Base-by-base conservation (phyloP, 139 green algal genomes). In the Picochlorum sp. region DNA sequence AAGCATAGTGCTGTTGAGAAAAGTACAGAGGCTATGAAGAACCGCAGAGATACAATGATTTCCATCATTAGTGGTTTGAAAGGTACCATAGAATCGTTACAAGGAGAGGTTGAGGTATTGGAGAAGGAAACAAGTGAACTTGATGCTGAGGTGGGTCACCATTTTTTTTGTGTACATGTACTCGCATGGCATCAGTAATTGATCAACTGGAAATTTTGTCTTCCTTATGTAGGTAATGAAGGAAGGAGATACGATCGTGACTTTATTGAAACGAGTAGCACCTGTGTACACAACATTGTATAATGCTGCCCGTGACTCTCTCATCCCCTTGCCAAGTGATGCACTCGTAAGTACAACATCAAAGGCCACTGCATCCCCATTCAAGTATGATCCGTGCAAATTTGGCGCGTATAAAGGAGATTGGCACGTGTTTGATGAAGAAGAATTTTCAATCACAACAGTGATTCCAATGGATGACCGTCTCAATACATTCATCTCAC, bases 61-160 rank as follows among this genome's bases (percentile, higher is more conserved):
- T 71, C 66, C 20, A 75, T 72, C 28, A 77, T 77, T 31, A 45
- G 21, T 0, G 74, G 61, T 13, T 67, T 89, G 62, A 76, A 81
- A 47, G 74, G 75, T 52, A 66, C 45, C 3, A 65, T 38, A 18
- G 30, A 58, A 4, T 21, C 6, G 1, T 60, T 56, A 26, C 51
- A 71, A 30, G 21, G n/a, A 11, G 57, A 64, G 45, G 30, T 74
- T 30, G 62, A 47, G 1, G 45, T n/a, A 15, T 47, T 73, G 64
- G 57, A 77, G 47, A 54, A 54, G 6, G 47, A 54, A 21, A 20
- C n/a, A 3, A 16, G 41, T 77, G 56, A 45, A 79, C 31, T 72
- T 38, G 49, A 49, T 24, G 68, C 57, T 18, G 30, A 66, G 54
- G 62, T 77, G 66, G 2, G 54, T 15, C 41, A 20, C 60, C 60